phyloP scores from a whole-genome alignment of 768 basidiomycete genomes.

The Mrakia gelida region DNA sequence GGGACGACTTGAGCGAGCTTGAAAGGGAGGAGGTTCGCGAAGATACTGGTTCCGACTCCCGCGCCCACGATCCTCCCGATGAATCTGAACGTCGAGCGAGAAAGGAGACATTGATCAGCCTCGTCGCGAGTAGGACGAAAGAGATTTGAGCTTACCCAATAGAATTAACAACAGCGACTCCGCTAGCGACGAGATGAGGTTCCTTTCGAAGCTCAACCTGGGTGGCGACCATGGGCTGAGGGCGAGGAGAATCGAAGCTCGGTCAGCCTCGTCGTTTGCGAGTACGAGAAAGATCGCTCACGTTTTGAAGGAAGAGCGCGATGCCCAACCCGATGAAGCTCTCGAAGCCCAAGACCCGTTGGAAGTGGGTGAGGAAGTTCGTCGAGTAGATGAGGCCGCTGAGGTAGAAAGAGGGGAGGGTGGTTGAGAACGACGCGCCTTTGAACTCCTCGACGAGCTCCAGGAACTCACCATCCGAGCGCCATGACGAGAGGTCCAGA shows the following conservation, averaged over 20 bases:
- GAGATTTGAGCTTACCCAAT: slow-evolving; percentile 7
- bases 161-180: slow-evolving; percentile 9
- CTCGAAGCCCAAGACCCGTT: slow-evolving; percentile 35
- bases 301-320: slow-evolving; percentile 37
- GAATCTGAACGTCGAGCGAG: slow-evolving; percentile 36
- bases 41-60: slow-evolving; percentile 35
- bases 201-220: slow-evolving; percentile 33
- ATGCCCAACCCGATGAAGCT: slow-evolving; percentile 36
- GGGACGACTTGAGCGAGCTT: slow-evolving; percentile 18
- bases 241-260: background rate
- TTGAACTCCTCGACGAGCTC: no score
- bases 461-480: slow-evolving; percentile 2
- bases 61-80: slow-evolving; percentile 10
- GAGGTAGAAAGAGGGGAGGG: slow-evolving; percentile 6
- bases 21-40: slow-evolving; percentile 34
- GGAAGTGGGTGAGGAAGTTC: background rate
- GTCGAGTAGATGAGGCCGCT: slow-evolving; percentile 35
- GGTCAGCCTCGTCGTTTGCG: no score
- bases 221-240: slow-evolving; percentile 3
- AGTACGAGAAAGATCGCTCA: background rate
- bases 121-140: no score
- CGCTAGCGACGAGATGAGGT: slow-evolving; percentile 31
- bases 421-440: background rate
- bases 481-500: slow-evolving; percentile 3
- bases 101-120: background rate